These are phyloP conservation scores for Aspergillus biplanus DNA, from an alignment of 495 filamentous ascomycete species.

Conservation along the genomic window DNA sequence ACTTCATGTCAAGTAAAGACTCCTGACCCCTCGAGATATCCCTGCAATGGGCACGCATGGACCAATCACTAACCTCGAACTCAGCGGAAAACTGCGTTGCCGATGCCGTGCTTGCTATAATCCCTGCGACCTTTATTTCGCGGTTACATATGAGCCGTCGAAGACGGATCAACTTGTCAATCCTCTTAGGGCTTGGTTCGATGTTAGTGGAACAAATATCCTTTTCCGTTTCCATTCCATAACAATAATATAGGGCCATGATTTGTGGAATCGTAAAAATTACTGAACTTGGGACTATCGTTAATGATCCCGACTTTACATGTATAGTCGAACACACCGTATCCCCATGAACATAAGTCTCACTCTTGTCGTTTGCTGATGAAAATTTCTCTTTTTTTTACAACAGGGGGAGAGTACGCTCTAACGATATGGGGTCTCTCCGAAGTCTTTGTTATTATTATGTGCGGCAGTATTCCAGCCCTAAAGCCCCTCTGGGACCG, in stretches of 20 bases:
- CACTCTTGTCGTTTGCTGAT: neutral
- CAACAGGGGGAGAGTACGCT: constrained; percentile 4
- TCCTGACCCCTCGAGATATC: neutral
- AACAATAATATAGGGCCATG: constrained; percentile 1
- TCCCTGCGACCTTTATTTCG: constrained; percentile 4
- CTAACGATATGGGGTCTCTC: constrained; percentile 5
- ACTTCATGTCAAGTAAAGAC: constrained; percentile 4
- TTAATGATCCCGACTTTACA: constrained; percentile 12
- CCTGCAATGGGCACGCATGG: neutral
- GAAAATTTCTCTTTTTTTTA: neutral
- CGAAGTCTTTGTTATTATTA: constrained; percentile 11
- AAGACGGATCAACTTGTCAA: constrained; percentile 6
- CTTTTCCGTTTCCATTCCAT: neutral
- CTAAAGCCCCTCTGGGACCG: constrained; percentile 4
- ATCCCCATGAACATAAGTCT: neutral
- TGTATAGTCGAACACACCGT: neutral
- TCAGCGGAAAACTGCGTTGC: constrained; percentile 9
- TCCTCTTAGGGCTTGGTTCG: constrained; percentile 7
- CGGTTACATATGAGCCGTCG: constrained; percentile 1
- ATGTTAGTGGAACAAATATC: neutral
- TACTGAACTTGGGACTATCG: constrained; percentile 1
- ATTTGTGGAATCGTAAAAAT: constrained; percentile 9
- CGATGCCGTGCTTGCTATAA: constrained; percentile 4
- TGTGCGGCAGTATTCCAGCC: constrained; percentile 7
- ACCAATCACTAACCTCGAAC: neutral